Base-by-base conservation (phyloP, 108 stramenopile genomes). In the Cyclotella choctawhatcheeana region DNA sequence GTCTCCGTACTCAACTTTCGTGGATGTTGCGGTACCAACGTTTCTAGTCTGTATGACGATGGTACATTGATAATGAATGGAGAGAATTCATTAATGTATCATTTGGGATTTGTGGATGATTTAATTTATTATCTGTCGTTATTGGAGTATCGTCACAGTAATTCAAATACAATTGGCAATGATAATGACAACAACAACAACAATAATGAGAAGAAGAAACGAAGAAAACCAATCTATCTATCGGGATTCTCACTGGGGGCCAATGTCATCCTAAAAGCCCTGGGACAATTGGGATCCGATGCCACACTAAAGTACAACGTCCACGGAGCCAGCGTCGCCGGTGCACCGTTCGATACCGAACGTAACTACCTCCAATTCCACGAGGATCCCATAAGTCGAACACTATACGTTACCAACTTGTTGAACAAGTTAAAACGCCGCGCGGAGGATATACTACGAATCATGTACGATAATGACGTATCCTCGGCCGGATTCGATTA, bases 91-190 rank as follows among this genome's bases (percentile, higher is more conserved):
- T 27, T 30, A 27, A 56, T 56, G 26, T 97, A 97, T 70, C 97
- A 97, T 74, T 53, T 95, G 18, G 95, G 97, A n/a, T 97, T 93
- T 69, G 94, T 93, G 7, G 89, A 94, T 55, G 97, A 97, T 66
- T 74, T 95, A n/a, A 48, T 67, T 17, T 76, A 86, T 27, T 89
- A 84, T 61, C 66, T 97, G 48, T 58, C 76, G 25, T 48, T 81
- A n/a, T 45, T 91, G 31, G 58, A 70, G 24, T 59, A n/a, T n/a
- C n/a, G n/a, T n/a, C n/a, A n/a, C n/a, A n/a, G n/a, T n/a, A n/a
- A n/a, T n/a, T n/a, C n/a, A n/a, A n/a, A n/a, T n/a, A n/a, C n/a
- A n/a, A n/a, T n/a, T n/a, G n/a, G n/a, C n/a, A n/a, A n/a, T n/a
- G n/a, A n/a, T n/a, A n/a, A n/a, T n/a, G n/a, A n/a, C n/a, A n/a